Percentiles rank a stretch among this genome's conserved stretches.
phyloP scores from a whole-genome alignment of 495 filamentous ascomycete genomes.

The Pyrenula massariospora region DNA sequence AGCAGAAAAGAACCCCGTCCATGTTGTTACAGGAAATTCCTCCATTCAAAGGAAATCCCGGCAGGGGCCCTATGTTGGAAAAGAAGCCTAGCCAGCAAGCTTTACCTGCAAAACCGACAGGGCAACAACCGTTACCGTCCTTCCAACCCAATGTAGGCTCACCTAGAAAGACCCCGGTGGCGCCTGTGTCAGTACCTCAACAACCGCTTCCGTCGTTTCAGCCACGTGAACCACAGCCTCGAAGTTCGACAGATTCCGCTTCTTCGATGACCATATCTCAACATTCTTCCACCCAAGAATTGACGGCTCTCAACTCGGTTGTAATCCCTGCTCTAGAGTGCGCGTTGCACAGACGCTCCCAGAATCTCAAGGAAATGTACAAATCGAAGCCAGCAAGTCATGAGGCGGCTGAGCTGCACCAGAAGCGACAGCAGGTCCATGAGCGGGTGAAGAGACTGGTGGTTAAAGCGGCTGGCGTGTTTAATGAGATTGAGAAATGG shows the following conservation, averaged over 20 bases:
- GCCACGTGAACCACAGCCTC: constrained; percentile 13
- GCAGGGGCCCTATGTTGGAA: constrained; percentile 19
- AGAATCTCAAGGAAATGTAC: constrained; percentile 9
- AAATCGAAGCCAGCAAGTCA: constrained; percentile 2
- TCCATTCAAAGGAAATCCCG: constrained; percentile 30
- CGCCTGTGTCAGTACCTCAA: constrained; percentile 13
- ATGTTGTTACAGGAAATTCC: constrained; percentile 36
- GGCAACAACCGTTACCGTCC: constrained; percentile 10
- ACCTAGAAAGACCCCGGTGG: constrained; percentile 1
- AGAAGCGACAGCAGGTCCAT: constrained; percentile 63
- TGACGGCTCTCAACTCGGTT: constrained; percentile 64
- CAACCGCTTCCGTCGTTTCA: constrained; percentile 18
- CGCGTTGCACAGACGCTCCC: constrained; percentile 65
- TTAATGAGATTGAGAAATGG: constrained; percentile 76
- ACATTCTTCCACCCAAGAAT: constrained; percentile 14
- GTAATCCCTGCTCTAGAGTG: constrained; percentile 85
- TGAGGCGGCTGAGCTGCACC: constrained; percentile 12
- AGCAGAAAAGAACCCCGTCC: constrained; percentile 6
- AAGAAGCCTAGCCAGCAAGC: constrained; percentile 18
- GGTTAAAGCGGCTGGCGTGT: constrained; percentile 61
- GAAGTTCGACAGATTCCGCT: constrained; percentile 9
- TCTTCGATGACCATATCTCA: constrained; percentile 3
- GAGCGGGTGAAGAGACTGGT: constrained; percentile 70
- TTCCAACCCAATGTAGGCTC: constrained; percentile 2
- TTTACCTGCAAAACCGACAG: constrained; percentile 1